Evolutionary conservation across 2,329 filamentous ascomycete genomes (phyloP), one percentile per base, ranked within the genome.

Genomic region (Aureobasidium leucospermi): DNA sequence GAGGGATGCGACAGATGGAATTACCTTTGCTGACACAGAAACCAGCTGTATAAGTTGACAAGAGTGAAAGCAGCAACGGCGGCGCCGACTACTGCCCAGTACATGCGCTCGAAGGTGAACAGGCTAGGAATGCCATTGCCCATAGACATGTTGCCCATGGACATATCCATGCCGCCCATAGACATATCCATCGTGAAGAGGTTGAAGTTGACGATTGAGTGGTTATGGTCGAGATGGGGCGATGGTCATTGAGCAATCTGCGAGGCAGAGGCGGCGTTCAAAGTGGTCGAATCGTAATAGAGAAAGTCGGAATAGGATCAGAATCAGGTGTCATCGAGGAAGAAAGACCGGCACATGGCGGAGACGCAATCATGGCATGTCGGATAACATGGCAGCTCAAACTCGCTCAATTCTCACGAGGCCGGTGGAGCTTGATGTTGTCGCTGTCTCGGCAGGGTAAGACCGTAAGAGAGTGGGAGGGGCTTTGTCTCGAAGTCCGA

Each of bases 81-180:
- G 19, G 71, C 70, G 15, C 76, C 78, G 4, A 82, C 74, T 2
- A 80, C 75, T 1, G 74, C 76, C 76, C 80, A 82, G 68, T 82
- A 83, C 65, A 78, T 77, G 51, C 76, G 73, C 63, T 81, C 80
- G 57, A 82, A 71, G 31, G 75, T 71, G 59, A 74, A 74, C 38
- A 78, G 73, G 38, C 70, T 70, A 7, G 79, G 78, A 32, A 78
- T 67, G 48, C 74, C 75, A 58, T 66, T 63, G 11, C 72, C 74
- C 66, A 74, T 75, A 65, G 72, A 69, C 76, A 76, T 77, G 53
- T 65, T 68, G 60, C 71, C 73, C 70, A 71, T 71, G 29, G 57
- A 51, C 70, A 71, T 71, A 64, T 69, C 68, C 74, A 75, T 76
- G 32, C 59, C 62, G 36, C 62, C 63, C 51, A 63, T 69, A 34